Base-by-base conservation (phyloP, 1,284 basidiomycete genomes). In the Ustilago cynodontis region DNA sequence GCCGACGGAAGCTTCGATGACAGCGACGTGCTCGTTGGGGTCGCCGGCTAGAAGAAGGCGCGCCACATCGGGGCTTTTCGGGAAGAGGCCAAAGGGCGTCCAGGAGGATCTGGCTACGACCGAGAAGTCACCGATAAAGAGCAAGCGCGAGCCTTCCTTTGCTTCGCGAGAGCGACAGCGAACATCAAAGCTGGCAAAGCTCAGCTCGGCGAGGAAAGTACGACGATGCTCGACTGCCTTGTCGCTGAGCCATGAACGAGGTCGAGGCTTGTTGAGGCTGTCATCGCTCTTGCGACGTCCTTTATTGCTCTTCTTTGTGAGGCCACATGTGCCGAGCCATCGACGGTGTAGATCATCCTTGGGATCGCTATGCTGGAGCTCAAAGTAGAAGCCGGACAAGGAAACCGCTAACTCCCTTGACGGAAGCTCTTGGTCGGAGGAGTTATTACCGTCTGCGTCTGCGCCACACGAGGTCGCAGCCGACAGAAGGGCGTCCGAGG, bases 301-400 rank as follows among this genome's bases (percentile, higher is more conserved):
- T 16, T 18, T 35, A 29, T 10, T 64, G 13, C 22, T 20, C 6
- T 64, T 49, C 26, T 49, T 49, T 11, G 47, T 39, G 7, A 73
- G 24, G 11, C 84, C 82, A 65, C 82, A 85, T 0, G 81, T 77
- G 33, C 84, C 84, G 2, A 85, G 70, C 82, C 82, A 85, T 16
- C 68, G 67, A 58, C 79, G 82, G 65, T 85, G 84, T 20, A 71
- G 64, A 14, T 49, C 54, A 35, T 84, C 73, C 8, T n/a, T 28
- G 0, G 75, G 71, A 33, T 78, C 59, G 68, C 84, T 85, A 28
- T 71, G 65, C 13, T 52, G 61, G 22, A 84, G 58, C 31, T 77
- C 64, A n/a, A 83, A 66, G 59, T 68, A 51, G 39, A 85, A 59
- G 52, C 70, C 73, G 1, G 72, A 49, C 1, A 79, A 33, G 4